Evolutionary conservation across 139 green algal genomes (phyloP), one percentile per base, ranked within the genome.

Genomic region (Parachlorella kessleri): DNA sequence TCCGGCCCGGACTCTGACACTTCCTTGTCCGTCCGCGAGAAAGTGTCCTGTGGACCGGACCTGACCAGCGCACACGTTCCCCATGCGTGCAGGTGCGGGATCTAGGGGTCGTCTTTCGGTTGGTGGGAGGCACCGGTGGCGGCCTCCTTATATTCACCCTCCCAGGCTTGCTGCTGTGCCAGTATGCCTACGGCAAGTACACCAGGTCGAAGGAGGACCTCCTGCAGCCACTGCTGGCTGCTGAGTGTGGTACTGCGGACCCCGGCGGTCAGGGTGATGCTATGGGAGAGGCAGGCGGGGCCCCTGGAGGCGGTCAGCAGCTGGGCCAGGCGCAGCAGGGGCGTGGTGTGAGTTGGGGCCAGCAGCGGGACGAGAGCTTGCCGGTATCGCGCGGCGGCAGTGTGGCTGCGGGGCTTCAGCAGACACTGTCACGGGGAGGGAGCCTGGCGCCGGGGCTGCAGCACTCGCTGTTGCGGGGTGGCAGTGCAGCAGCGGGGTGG

Each of bases 101-200:
- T 53, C 71, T 92, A 72, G 89, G 90, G n/a, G 18, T 55, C n/a
- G 90, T 94, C 40, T 82, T 94, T 66, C 76, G 87, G 73, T 74
- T 94, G 65, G 81, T 94, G 36, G 90, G 90, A 32, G 90, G 90
- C 23, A 90, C 88, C 2, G 85, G 83, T 18, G 88, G 86, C 26
- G 55, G 42, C 36, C 80, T 91, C 70, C 90, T 94, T 63, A 91
- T 94, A 36, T 90, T 94, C 53, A 80, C 84, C 37, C 75, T 94
- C 55, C 90, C 90, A 0, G 89, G 89, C 1, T 41, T 86, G 33
- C 78, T 94, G 75, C 84, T 90, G 28, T 78, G 83, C 6, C 48
- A 71, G n/a, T 64, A 72, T 37, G 6, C 28, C 1, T 30, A 32
- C n/a, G 28, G 9, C 66, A 70, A 75, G 67, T 14, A 23, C 2